Evolutionary conservation across 768 basidiomycete genomes (phyloP), one percentile per base, ranked within the genome.

Genomic region (Chalciporus pseudorubinellus): DNA sequence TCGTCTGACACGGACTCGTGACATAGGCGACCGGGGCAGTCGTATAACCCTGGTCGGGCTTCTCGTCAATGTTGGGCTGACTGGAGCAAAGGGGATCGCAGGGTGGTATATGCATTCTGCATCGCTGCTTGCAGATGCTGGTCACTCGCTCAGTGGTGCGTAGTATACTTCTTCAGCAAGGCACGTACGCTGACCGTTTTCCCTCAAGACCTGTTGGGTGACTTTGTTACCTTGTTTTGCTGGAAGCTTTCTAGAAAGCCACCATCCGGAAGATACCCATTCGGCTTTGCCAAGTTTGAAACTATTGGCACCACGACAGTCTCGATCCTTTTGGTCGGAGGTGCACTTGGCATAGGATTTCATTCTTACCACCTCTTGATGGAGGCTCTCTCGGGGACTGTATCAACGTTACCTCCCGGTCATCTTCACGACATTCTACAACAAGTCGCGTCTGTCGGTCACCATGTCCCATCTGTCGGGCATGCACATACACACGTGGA

Each of bases 251-350:
- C 91, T 1, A 80, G 92, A 45, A 81, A 80, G 63, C 81, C 87
- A n/a, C 89, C 94, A 10, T 86, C 89, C 9, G 78, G 74, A 56
- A 74, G 70, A 57, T 98, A 92, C 66, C 93, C 93, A 1, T 94
- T 86, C 55, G 91, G 92, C 14, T 89, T 91, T 61, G 88, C 88
- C 57, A 98, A 98, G 70, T 95, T 93, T 59, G 95, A 99, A 70
- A 94, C 93, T 5, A 75, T 98, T 20, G 95, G 95, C 42, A 95
- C 95, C n/a, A 82, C 90, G 3, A 82, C 88, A 33, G 87, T 97
- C 42, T 90, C 93, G 2, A 72, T 97, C 44, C 79, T 98, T 28
- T 81, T 99, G 53, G 83, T 93, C 50, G 85, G 85, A 5, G 91
- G 90, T 49, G 87, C 89, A 2, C 74, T 89, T 16, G 90, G 88